Base-by-base conservation (phyloP, 2,329 filamentous ascomycete genomes). In the Rasamsonia emersonii region DNA sequence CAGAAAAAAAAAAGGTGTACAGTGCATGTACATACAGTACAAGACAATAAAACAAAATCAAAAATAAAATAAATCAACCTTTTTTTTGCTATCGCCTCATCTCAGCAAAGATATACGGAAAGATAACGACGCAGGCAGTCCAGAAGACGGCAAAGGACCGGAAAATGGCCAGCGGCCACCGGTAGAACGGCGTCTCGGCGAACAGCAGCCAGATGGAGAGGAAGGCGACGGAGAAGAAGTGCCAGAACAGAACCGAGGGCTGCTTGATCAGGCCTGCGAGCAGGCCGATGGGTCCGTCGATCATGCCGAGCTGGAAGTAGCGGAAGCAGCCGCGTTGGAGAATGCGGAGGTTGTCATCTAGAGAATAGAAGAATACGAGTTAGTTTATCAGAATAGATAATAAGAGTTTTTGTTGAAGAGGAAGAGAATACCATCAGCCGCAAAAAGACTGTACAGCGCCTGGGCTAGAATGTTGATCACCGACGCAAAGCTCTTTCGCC, bases 381-480 rank as follows among this genome's bases (percentile, higher is more conserved):
- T 14, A 20, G 4, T 25, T 24, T 18, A 14, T 28, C 8, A 13
- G 10, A 25, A 9, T 9, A 11, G 28, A 19, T 13, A 27, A 18
- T 24, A 9, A 16, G 8, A 6, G 16, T 14, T 14, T 18, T 15
- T 1, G n/a, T 9, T 5, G 11, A 24, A 24, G 9, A 21, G 23
- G 18, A 24, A 15, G 8, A 39, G 15, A 16, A 15, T 54, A 70
- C 69, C 71, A 54, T 93, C 70, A 31, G 89, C 91, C 10, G 89
- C 86, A 55, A 96, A 98, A 9, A 98, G 75, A 18, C 74, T 70
- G 65, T 98, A 98, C 2, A 98, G 72, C 0, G 91, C 88, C 67
- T 91, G 84, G 1, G 91, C 89, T n/a, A 98, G 77, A 46, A 96
- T 93, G 61, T 98, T 98, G 70, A 98, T 91, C 46, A 94, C 88